These are phyloP conservation scores for Typha latifolia DNA, from an alignment of 176 grass and related monocot species.

Conservation along the genomic window DNA sequence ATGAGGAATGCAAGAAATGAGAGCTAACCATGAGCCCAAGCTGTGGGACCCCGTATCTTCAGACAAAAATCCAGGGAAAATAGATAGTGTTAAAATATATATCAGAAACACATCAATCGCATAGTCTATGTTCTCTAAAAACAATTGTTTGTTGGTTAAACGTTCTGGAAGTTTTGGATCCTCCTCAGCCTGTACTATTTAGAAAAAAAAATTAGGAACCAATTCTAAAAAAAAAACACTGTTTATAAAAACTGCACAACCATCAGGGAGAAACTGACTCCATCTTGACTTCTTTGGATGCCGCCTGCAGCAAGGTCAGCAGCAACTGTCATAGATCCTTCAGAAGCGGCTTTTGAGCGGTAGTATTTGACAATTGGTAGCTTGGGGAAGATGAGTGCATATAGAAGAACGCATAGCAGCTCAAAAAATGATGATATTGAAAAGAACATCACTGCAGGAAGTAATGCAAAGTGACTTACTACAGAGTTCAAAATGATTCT, in stretches of 20 bases:
- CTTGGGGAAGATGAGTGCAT: constrained; percentile 72
- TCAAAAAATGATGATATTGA: constrained; percentile 54
- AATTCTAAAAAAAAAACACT: too few species aligned
- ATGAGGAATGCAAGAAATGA: constrained; percentile 1
- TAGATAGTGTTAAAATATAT: constrained; percentile 54
- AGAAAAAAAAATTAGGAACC: neutral
- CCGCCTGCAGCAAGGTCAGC: constrained; percentile 60
- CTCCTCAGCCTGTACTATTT: constrained; percentile 35
- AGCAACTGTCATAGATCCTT: constrained; percentile 55
- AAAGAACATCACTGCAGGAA: constrained; percentile 54
- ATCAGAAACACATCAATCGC: constrained; percentile 43
- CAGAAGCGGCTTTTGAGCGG: constrained; percentile 49
- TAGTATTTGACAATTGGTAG: constrained; percentile 79
- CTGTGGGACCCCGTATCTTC: constrained; percentile 86
- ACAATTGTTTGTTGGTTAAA: constrained; percentile 47
- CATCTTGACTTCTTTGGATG: constrained; percentile 16
- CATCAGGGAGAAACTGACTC: neutral
- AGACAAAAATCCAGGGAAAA: constrained; percentile 84
- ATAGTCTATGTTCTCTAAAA: constrained; percentile 52
- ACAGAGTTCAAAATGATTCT: neutral
- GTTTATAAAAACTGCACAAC: neutral
- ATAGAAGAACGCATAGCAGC: constrained; percentile 45
- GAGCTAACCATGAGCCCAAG: constrained; percentile 55
- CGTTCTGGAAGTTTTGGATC: constrained; percentile 44
- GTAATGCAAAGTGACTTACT: neutral